Evolutionary conservation across 177 flowering plant genomes (phyloP), one percentile per base, ranked within the genome.

Genomic region (Vitis hybrid): DNA sequence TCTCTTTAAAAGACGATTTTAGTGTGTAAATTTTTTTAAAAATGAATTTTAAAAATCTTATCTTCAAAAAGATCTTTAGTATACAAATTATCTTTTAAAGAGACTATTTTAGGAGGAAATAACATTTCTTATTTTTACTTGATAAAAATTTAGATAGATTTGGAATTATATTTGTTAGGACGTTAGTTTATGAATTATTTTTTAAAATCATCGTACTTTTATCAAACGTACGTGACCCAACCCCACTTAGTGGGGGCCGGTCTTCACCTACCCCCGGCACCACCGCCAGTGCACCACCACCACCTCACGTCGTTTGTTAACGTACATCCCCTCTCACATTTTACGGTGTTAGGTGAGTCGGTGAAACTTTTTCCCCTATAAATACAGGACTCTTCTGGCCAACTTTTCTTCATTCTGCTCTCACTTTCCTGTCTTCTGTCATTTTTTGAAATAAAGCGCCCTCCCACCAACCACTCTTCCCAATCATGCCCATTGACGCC

Each of bases 401-500:
- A 59, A 22, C 62, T 59, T 59, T 20, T 19, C 39, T 16, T 15
- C n/a, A 15, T 26, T 39, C 39, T 34, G 65, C 39, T 14, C 5
- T 2, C 39, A n/a, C 18, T 31, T 16, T 10, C 31, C 14, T 15
- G 49, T 29, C 15, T 61, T 61, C 48, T 11, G 5, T 59, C 34
- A 22, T 59, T 6, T 34, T 39, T 39, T 39, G 45, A 39, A 39
- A 39, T 5, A 39, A 59, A 59, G 6, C 13, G 5, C 62, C 12
- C 13, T 34, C 15, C 31, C 62, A 4, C 49, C 39, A 34, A 34
- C 39, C 64, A 63, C 16, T 54, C 10, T 52, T 61, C 18, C 15
- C 16, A 10, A 70, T 7, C 53, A 81, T 85, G 88, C 84, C 81
- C 7, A 67, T 79, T 12, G 87, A 80, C 65, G 73, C 67, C 22